Percentiles rank a stretch among this genome's conserved stretches.
Conservation (phyloP, 495 filamentous ascomycete genomes). For the Chaetomium tenue region DNA sequence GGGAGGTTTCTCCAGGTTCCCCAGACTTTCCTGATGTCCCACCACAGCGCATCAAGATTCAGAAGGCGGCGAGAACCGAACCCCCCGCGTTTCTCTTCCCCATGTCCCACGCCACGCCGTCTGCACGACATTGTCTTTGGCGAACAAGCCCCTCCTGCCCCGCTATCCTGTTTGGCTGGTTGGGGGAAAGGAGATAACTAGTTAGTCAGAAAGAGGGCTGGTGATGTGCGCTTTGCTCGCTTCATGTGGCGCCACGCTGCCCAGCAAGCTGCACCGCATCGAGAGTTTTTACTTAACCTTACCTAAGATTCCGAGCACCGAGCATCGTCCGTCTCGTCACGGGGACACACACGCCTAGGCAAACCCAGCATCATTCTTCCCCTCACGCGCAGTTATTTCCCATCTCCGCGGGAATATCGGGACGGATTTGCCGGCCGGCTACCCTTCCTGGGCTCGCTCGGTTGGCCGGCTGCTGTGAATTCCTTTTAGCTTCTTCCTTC, state of each 20-base stretch:
- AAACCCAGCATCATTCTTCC: neutral
- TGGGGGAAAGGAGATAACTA: neutral
- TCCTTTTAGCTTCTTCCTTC: no score
- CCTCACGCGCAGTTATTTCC: neutral
- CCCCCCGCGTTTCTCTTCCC: neutral
- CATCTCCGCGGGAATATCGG: conserved; percentile 10
- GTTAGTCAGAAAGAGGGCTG: conserved; percentile 1
- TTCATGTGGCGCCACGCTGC: neutral
- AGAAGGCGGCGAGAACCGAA: neutral
- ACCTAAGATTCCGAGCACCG: neutral
- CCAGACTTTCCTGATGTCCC: neutral
- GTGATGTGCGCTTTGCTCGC: no score
- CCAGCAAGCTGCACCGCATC: neutral
- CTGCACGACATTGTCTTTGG: no score
- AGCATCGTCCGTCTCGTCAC: neutral
- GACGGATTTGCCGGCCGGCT: neutral
- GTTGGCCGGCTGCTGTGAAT: neutral
- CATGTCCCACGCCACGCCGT: no score
- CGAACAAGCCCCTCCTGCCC: no score
- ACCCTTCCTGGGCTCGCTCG: neutral
- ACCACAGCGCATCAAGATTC: neutral
- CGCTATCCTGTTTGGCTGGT: neutral
- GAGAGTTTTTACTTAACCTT: neutral
- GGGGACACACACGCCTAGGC: neutral
- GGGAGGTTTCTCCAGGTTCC: neutral